A percentile compares a stretch with the other conserved stretches of the same genome.
Conservation (phyloP, 129 eudicot species). For the Deinandra increscens region DNA sequence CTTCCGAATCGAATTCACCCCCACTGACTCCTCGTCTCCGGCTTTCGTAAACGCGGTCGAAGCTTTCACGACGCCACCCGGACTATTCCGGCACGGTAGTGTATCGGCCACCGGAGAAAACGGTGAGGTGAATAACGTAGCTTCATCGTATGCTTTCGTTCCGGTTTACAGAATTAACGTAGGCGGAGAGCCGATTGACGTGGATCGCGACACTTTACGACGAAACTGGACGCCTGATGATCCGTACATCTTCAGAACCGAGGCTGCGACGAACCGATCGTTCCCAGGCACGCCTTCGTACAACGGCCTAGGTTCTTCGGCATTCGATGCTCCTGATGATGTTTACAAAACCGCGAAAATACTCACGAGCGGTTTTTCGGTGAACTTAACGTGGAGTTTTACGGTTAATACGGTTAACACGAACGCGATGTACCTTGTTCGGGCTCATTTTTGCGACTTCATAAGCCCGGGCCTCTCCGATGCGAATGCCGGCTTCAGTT, state of each 20-base stretch:
- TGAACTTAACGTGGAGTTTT: conserved; percentile 58
- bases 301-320: background rate
- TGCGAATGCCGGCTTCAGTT: conserved; percentile 16
- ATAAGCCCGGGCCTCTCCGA: background rate
- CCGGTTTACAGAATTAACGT: conserved; percentile 52
- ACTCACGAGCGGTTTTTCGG: too few species aligned
- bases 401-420: conserved; percentile 28
- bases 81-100: conserved; percentile 9
- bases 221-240: conserved; percentile 59
- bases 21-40: conserved; percentile 19
- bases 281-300: background rate
- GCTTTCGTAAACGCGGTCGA: conserved; percentile 67
- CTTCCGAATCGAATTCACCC: conserved; percentile 37
- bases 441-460: conserved; percentile 59
- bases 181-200: conserved; percentile 36
- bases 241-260: conserved; percentile 18
- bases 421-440: conserved; percentile 25
- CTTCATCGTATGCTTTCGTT: conserved; percentile 19
- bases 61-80: conserved; percentile 39
- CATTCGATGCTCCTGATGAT: conserved; percentile 39
- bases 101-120: conserved; percentile 18
- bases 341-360: conserved; percentile 52
- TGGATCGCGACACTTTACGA: conserved; percentile 34
- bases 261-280: conserved; percentile 7
- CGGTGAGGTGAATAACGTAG: background rate